Percentiles rank a stretch among this genome's conserved stretches.
phyloP scores from a whole-genome alignment of 2,329 filamentous ascomycete genomes.

The Diaporthe aspalathi region DNA sequence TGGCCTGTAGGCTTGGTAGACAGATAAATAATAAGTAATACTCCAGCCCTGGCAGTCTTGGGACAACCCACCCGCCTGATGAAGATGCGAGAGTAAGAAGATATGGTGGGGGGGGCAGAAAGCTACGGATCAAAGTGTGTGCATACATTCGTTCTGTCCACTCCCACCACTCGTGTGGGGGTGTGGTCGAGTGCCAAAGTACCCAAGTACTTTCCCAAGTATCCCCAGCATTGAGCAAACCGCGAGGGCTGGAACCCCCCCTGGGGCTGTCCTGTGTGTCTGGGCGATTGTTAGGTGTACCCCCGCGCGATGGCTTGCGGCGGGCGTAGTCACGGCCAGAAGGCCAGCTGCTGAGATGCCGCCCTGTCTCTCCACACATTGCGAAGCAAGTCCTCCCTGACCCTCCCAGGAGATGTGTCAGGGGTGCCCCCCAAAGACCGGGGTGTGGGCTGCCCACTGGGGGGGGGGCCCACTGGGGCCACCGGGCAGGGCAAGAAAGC shows the following conservation, averaged over 20 bases:
- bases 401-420: conserved; percentile 35
- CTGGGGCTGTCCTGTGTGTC: conserved; percentile 20
- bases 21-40: no score
- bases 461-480: conserved; percentile 19
- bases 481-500: conserved; percentile 19
- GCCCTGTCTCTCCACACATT: conserved; percentile 33
- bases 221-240: background rate
- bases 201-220: no score
- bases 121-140: no score
- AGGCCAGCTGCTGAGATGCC: conserved; percentile 3
- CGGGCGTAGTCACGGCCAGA: conserved; percentile 2
- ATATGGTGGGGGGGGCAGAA: no score
- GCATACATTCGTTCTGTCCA: no score
- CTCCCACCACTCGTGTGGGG: no score
- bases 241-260: background rate
- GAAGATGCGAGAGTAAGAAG: no score
- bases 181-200: background rate
- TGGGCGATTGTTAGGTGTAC: conserved; percentile 27
- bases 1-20: background rate
- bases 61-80: no score
- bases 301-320: conserved; percentile 26
- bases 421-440: conserved; percentile 37
- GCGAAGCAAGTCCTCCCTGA: conserved; percentile 30
- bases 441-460: conserved; percentile 22
- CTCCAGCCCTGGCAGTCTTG: no score